Conservation (phyloP, 2,329 filamentous ascomycete genomes). For the Calonectria naviculata region DNA sequence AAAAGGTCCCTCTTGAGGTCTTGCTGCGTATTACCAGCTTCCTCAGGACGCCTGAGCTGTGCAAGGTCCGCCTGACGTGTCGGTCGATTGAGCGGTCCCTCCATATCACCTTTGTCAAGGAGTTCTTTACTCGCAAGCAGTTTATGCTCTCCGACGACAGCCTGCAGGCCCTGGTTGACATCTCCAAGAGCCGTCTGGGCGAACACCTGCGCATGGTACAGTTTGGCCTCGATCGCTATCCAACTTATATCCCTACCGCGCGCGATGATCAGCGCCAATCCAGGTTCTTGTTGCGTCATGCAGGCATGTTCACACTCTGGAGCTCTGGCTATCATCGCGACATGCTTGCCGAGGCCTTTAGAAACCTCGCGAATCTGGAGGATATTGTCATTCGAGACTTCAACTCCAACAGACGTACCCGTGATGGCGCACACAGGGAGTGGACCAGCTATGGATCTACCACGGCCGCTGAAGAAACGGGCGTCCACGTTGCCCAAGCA, state of each 20-base stretch:
- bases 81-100: slow-evolving; percentile 64
- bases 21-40: slow-evolving; percentile 64
- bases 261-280: slow-evolving; percentile 22
- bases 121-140: slow-evolving; percentile 75
- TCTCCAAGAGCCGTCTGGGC: slow-evolving; percentile 59
- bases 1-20: slow-evolving; percentile 67
- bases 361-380: slow-evolving; percentile 63
- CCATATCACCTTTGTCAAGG: slow-evolving; percentile 65
- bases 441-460: slow-evolving; percentile 68
- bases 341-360: slow-evolving; percentile 68
- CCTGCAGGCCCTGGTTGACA: slow-evolving; percentile 63
- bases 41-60: slow-evolving; percentile 67
- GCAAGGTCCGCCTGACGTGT: slow-evolving; percentile 65
- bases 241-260: not conserved
- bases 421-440: slow-evolving; percentile 54
- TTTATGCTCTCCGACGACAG: slow-evolving; percentile 72
- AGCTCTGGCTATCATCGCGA: slow-evolving; percentile 59
- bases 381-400: slow-evolving; percentile 71
- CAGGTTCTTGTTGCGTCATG: slow-evolving; percentile 30
- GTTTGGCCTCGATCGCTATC: slow-evolving; percentile 43
- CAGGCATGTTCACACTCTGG: slow-evolving; percentile 44
- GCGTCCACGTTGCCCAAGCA: slow-evolving; percentile 31
- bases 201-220: slow-evolving; percentile 51
- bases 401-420: slow-evolving; percentile 57
- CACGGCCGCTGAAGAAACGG: slow-evolving; percentile 51